These are phyloP conservation scores for Podila clonocystis DNA, from an alignment of 192 early-diverging fungal species.

Conservation along the genomic window DNA sequence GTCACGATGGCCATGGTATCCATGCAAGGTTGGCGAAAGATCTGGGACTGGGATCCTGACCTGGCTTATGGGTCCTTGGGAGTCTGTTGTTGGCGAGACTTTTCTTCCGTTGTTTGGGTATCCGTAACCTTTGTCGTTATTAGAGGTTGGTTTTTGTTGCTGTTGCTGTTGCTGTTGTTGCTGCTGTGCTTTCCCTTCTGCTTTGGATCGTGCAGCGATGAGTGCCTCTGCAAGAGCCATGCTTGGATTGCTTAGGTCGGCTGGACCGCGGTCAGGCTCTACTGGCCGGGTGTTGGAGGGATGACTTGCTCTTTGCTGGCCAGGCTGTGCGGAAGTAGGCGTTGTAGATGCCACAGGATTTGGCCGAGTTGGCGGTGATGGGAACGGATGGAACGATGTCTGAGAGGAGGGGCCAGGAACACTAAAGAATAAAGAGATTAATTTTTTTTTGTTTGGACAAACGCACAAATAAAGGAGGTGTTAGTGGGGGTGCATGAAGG, in stretches of 20 bases:
- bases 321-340: not conserved
- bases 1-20: slow-evolving; percentile 14
- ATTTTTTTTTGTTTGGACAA: not conserved
- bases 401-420: not conserved
- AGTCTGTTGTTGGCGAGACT: not conserved
- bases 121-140: not conserved
- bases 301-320: slow-evolving; percentile 12
- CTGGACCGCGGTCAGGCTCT: slow-evolving; percentile 45
- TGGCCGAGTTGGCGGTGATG: slow-evolving; percentile 33
- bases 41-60: slow-evolving; percentile 40
- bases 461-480: slow-evolving; percentile 4
- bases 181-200: slow-evolving; percentile 11
- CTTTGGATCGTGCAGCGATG: slow-evolving; percentile 36
- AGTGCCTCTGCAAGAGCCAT: slow-evolving; percentile 41
- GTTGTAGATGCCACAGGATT: slow-evolving; percentile 10
- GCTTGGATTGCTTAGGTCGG: slow-evolving; percentile 48
- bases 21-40: slow-evolving; percentile 25
- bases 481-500: slow-evolving; percentile 5
- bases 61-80: slow-evolving; percentile 3
- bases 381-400: slow-evolving; percentile 42
- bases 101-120: slow-evolving; percentile 9
- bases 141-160: not conserved
- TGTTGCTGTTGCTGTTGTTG: slow-evolving; percentile 6
- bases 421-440: not conserved
- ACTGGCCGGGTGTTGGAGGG: slow-evolving; percentile 11